phyloP scores from a whole-genome alignment of 164 flowering plant genomes.

The Vitis rotundifolia region DNA sequence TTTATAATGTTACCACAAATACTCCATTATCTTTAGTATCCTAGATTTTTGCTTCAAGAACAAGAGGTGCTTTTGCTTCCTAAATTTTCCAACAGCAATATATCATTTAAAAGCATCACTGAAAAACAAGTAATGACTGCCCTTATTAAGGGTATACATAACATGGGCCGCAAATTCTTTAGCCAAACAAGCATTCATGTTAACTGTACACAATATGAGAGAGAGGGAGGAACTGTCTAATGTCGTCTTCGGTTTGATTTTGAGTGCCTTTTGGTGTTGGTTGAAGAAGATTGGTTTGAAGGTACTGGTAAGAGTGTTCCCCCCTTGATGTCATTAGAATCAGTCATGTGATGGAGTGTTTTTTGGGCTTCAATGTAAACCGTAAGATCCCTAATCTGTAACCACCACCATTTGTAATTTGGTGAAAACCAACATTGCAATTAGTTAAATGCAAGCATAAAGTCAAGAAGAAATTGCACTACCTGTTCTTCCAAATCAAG shows the following conservation, averaged over 20 bases:
- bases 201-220: no score
- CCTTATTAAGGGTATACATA: no score
- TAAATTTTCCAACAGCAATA: no score
- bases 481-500: constrained; percentile 93
- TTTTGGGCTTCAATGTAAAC: constrained; percentile 78
- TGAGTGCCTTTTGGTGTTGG: constrained; percentile 38
- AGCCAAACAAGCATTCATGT: no score
- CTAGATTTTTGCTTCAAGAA: no score
- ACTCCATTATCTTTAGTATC: no score
- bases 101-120: no score
- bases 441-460: background rate
- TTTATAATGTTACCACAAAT: no score
- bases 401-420: background rate
- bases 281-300: constrained; percentile 37
- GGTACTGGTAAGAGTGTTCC: constrained; percentile 77
- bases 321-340: constrained; percentile 59
- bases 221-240: constrained; percentile 16
- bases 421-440: background rate
- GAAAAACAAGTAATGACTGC: no score
- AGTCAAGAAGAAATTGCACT: background rate
- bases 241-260: constrained; percentile 54
- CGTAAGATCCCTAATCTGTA: constrained; percentile 79
- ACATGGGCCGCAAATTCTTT: no score
- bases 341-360: constrained; percentile 53
- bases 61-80: no score